Percentiles rank a stretch among this genome's conserved stretches.
phyloP scores from a whole-genome alignment of 148 eudicot genomes.

The Rhododendron simsii region DNA sequence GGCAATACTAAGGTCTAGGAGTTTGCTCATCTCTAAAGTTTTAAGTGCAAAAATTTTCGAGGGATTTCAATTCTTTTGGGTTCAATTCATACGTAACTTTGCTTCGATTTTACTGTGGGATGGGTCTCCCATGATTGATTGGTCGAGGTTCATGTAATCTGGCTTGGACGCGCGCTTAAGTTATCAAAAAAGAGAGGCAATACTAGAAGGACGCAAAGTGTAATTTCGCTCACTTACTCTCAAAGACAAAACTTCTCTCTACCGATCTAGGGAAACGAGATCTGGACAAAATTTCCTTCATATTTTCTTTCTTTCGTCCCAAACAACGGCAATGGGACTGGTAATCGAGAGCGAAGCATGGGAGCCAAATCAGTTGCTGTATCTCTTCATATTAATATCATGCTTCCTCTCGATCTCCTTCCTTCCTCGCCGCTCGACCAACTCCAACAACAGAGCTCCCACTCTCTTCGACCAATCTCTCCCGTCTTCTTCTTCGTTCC shows the following conservation, averaged over 20 bases:
- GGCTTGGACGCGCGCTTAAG: too few relatives aligned
- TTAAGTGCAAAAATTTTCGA: too few relatives aligned
- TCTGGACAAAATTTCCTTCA: slow-evolving; percentile 5
- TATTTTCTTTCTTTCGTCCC: neutral
- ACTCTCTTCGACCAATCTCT: slow-evolving; percentile 37
- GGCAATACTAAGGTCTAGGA: too few relatives aligned
- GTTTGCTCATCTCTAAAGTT: too few relatives aligned
- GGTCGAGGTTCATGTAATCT: too few relatives aligned
- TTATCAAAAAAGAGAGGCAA: too few relatives aligned
- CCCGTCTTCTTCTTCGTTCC: slow-evolving; percentile 24
- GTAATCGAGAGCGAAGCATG: slow-evolving; percentile 65
- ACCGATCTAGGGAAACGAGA: slow-evolving; percentile 11
- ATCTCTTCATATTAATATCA: slow-evolving; percentile 43
- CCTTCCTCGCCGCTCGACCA: slow-evolving; percentile 41
- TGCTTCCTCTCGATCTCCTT: slow-evolving; percentile 51
- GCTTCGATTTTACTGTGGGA: too few relatives aligned
- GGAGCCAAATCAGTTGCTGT: slow-evolving; percentile 51
- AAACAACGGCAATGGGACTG: slow-evolving; percentile 44
- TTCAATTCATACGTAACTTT: too few relatives aligned
- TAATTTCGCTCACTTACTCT: neutral
- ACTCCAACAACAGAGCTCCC: slow-evolving; percentile 17
- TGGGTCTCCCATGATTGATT: too few relatives aligned
- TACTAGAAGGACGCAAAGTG: neutral
- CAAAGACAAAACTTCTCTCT: neutral
- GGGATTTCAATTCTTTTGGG: too few relatives aligned